Base-by-base conservation (phyloP, 148 eudicot genomes). In the Persicaria maculosa region DNA sequence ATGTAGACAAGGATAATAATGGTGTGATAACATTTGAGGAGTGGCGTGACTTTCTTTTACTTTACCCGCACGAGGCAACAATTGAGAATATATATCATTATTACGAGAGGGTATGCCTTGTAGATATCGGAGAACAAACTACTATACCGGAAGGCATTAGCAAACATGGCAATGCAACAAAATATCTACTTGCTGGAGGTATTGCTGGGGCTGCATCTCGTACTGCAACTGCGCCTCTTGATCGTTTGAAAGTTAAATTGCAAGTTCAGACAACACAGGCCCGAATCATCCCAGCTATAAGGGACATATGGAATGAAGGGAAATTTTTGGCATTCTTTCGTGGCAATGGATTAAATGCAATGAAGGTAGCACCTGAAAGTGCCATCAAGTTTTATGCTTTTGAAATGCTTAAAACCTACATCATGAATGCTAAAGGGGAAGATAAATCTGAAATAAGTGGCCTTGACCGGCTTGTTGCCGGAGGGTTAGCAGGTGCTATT, bases 141-240 rank as follows among this genome's bases (percentile, higher is more conserved):
- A 95, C 90, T 73, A 87, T 94, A 76, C 98, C 96, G 4, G 88
- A 90, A 73, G 97, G 97, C 78, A 90, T 94, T 31, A 90, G 91
- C 79, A 94, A 90, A 80, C 97, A 90, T 72, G 86, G 82, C 68
- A 87, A 94, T 73, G 93, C 96, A n/a, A 80, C 89, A 74, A 87
- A 86, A 83, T 94, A 94, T 77, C 54, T 95, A 74, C 88, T 95
- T 74, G 98, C 98, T 36, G 98, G 98, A 36, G 97, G 90, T 72
- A 88, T 95, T 6, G 98, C 98, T 1, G 98, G 98, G 74, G 95
- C 93, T 81, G 93, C 96, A 57, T 94, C 98, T 77, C 97, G 98
- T 69, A 91, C 98, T 69, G 97, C 90, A 71, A 95, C 98, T 74
- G 98, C 98, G 43, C 98, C 98, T 74, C 85, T 95, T 68, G 98